Percentiles rank a stretch among this genome's conserved stretches.
phyloP scores from a whole-genome alignment of 148 eudicot species.

The Vaccinium corymbosum region DNA sequence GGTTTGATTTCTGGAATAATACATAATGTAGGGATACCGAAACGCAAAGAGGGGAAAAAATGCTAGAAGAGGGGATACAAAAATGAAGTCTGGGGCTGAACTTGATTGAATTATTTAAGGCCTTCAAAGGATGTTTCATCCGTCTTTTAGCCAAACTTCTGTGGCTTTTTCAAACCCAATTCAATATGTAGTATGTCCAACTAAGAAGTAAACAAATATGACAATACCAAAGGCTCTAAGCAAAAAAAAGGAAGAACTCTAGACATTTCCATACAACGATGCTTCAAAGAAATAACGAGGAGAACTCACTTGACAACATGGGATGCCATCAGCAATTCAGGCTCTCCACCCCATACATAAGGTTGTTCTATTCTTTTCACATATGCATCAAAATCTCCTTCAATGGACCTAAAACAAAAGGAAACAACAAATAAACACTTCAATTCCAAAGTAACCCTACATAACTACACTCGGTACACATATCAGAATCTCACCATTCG shows the following conservation, averaged over 20 bases:
- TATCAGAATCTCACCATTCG: slow-evolving; percentile 43
- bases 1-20: neutral
- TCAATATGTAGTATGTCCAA: neutral
- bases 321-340: slow-evolving; percentile 68
- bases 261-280: neutral
- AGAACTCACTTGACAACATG: slow-evolving; percentile 65
- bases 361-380: slow-evolving; percentile 58
- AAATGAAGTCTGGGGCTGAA: neutral
- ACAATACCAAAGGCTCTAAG: neutral
- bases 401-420: slow-evolving; percentile 50
- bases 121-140: neutral
- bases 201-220: neutral
- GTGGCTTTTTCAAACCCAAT: neutral
- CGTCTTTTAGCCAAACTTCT: neutral
- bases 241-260: neutral
- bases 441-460: neutral
- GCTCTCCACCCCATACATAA: slow-evolving; percentile 83
- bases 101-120: too few species aligned
- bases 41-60: neutral
- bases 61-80: neutral
- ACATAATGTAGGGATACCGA: neutral
- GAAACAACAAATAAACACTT: neutral
- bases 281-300: neutral
- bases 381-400: slow-evolving; percentile 71
- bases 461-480: neutral